phyloP scores from a whole-genome alignment of 2,329 filamentous ascomycete genomes.

The Talaromyces albobiverticillius region DNA sequence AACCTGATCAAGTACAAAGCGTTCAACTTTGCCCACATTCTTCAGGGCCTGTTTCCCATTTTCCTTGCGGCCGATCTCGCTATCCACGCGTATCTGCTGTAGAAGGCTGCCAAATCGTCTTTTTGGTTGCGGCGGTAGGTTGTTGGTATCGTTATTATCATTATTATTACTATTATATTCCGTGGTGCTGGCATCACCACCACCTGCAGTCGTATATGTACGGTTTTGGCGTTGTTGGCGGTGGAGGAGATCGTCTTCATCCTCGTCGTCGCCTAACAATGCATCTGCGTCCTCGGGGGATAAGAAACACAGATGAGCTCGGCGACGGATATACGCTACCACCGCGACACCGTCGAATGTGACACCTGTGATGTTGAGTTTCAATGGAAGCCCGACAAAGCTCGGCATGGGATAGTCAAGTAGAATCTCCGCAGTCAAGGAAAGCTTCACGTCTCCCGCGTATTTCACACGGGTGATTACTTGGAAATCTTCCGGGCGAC shows the following conservation, averaged over 20 bases:
- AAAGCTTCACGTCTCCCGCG: slow-evolving; percentile 79
- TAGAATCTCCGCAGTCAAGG: slow-evolving; percentile 89
- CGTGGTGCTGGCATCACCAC: background rate
- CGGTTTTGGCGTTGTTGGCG: slow-evolving; percentile 32
- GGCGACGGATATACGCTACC: slow-evolving; percentile 82
- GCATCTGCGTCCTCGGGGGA: slow-evolving; percentile 86
- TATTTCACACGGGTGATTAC: slow-evolving; percentile 90
- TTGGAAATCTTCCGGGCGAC: slow-evolving; percentile 81
- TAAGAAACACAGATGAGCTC: slow-evolving; percentile 91
- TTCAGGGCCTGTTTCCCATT: slow-evolving; percentile 92
- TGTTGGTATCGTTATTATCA: background rate
- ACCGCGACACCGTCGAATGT: slow-evolving; percentile 95
- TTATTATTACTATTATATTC: background rate
- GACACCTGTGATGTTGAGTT: slow-evolving; percentile 89
- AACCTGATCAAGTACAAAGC: slow-evolving; percentile 95
- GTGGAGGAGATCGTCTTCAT: background rate
- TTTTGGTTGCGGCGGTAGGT: slow-evolving; percentile 24
- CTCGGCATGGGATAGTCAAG: slow-evolving; percentile 98
- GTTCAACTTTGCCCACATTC: slow-evolving; percentile 98
- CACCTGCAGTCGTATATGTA: slow-evolving; percentile 22
- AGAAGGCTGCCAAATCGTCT: slow-evolving; percentile 58
- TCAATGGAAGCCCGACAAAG: slow-evolving; percentile 92
- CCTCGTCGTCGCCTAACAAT: slow-evolving; percentile 53
- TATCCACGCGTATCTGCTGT: slow-evolving; percentile 93
- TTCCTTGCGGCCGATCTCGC: slow-evolving; percentile 91